These are phyloP conservation scores for Microsporum audouinii DNA, from an alignment of 2,329 filamentous ascomycete species.

Conservation along the genomic window DNA sequence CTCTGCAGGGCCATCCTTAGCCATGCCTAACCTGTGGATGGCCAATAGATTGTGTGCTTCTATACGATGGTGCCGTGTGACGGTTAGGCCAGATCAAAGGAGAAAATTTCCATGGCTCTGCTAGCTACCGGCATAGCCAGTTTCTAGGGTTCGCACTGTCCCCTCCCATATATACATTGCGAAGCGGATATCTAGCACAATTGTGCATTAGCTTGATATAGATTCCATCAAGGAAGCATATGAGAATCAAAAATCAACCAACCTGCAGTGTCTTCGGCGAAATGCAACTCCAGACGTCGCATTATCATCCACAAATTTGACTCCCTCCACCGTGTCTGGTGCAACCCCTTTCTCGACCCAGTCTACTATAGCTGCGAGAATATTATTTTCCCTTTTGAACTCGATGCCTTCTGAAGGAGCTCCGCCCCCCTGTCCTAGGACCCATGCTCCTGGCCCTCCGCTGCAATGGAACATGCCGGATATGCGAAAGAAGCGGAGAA, in stretches of 20 bases:
- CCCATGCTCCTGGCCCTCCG: constrained; percentile 17
- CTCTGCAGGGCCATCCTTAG: background rate
- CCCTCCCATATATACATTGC: background rate
- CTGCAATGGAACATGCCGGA: constrained; percentile 5
- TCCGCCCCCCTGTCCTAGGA: constrained; percentile 23
- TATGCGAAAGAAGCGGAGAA: constrained; percentile 4
- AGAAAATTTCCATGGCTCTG: background rate
- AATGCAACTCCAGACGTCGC: background rate
- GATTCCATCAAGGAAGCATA: background rate
- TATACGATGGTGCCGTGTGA: background rate
- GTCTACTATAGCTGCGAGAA: background rate
- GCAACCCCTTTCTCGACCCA: background rate
- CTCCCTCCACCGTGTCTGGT: background rate
- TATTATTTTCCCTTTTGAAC: background rate
- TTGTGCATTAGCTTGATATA: background rate
- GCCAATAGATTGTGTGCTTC: background rate
- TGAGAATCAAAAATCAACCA: background rate
- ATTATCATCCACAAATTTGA: background rate
- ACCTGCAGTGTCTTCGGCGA: constrained; percentile 1
- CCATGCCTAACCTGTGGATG: background rate
- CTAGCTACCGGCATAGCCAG: background rate
- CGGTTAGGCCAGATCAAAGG: background rate
- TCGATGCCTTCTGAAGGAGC: constrained; percentile 1
- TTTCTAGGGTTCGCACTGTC: background rate
- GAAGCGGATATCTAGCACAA: background rate